These are phyloP conservation scores for Solanum paucissectum DNA, from an alignment of 257 asterid genomes.

Conservation along the genomic window DNA sequence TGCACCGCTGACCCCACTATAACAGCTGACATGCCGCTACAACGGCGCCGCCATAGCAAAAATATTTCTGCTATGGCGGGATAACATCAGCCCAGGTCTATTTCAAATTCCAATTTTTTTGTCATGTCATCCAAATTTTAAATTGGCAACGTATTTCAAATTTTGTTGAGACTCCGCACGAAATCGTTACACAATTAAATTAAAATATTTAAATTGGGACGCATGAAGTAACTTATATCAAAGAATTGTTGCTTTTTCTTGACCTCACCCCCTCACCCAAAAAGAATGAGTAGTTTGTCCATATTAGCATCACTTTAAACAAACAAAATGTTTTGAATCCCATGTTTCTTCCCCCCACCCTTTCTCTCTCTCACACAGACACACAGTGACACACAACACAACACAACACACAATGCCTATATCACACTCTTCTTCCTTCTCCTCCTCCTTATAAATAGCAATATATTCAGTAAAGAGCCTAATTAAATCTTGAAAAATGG, in stretches of 20 bases:
- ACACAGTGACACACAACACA: neutral
- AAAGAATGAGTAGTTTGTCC: neutral
- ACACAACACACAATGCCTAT: neutral
- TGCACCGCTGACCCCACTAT: neutral
- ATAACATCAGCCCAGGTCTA: neutral
- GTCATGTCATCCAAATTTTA: neutral
- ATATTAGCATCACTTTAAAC: slow-evolving; percentile 3
- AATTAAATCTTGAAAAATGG: slow-evolving; percentile 3
- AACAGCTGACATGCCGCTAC: neutral
- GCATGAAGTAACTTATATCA: neutral
- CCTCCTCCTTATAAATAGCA: neutral
- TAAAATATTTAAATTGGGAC: neutral
- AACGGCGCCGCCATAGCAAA: neutral
- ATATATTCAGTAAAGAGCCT: neutral
- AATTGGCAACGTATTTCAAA: neutral
- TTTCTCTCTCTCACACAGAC: neutral
- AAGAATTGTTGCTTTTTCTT: neutral
- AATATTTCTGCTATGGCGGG: neutral
- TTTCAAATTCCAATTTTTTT: neutral
- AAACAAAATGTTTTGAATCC: neutral
- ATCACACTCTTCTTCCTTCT: neutral
- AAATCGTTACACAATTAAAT: neutral
- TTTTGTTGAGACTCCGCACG: neutral
- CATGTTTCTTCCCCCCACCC: neutral
- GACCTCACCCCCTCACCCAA: neutral